Base-by-base conservation (phyloP, 2,329 filamentous ascomycete species). In the Fusarium sp. region DNA sequence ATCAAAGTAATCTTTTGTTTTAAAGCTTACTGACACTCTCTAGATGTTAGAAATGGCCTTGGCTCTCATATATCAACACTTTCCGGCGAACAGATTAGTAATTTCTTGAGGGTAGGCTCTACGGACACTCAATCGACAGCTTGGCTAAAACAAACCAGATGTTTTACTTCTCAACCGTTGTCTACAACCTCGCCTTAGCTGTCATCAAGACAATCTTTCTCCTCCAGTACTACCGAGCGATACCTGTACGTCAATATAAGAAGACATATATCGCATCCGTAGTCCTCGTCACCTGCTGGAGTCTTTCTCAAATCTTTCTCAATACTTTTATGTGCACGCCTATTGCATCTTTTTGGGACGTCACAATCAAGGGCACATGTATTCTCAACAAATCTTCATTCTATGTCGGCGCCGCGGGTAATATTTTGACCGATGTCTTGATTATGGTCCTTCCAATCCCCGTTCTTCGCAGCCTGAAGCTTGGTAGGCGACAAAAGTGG, bases 1-100 rank as follows among this genome's bases (percentile, higher is more conserved):
- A 8, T 8, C 0, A 7, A 24, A 24, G 12, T 2, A 20, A 10
- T 1, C 2, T 8, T n/a, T 22, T 10, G 0, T 9, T 32, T 1
- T 0, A 14, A 0, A n/a, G 28, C 2, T 24, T 20, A 14, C 30
- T 51, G 3, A 51, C 2, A 4, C 8, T 2, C 22, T 8, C 6
- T 20, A 51, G 30, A 51, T 5, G 30, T 51, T 3, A 51, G 30
- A 35, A 35, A 51, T 35, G 48, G 30, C 22, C 48, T 51, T 35
- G 48, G 48, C 22, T 51, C 48, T 35, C 30, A 51, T 35, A 35
- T 51, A 35, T 14, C 48, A 14, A 51, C 48, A 35, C 48, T 35
- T 20, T 51, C 48, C 2, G 48, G 30, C 15, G 3, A 51, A 8
- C 30, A 51, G 4, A 51, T 51, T 14, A 51, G 48, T 3, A 24